Conservation (phyloP, 352 stramenopile genomes). For the Pythium aristosporum region DNA sequence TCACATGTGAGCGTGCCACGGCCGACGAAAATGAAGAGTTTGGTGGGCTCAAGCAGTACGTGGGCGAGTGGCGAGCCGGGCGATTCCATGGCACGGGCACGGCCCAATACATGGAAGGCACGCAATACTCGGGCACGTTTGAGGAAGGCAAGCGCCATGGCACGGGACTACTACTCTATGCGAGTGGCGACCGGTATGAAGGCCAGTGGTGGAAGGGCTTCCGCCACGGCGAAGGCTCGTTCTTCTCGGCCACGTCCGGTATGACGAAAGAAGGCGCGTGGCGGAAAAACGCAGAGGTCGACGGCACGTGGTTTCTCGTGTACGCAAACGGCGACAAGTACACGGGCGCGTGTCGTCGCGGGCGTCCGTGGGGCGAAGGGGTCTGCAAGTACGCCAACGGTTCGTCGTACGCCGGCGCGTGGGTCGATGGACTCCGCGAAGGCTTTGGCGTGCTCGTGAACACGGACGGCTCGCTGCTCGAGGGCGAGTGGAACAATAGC, state of each 20-base stretch:
- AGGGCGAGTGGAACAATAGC: conserved; percentile 75
- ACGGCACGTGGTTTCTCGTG: conserved; percentile 67
- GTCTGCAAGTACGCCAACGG: conserved; percentile 91
- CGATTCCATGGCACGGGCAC: conserved; percentile 81
- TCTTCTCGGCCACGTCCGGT: conserved; percentile 51
- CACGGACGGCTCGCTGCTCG: conserved; percentile 55
- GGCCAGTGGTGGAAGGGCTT: conserved; percentile 77
- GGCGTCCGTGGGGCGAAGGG: conserved; percentile 69
- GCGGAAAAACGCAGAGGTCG: conserved; percentile 52
- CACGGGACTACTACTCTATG: conserved; percentile 48
- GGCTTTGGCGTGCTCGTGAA: conserved; percentile 71
- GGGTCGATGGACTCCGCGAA: conserved; percentile 75
- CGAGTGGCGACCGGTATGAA: conserved; percentile 55
- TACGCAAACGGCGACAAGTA: conserved; percentile 82
- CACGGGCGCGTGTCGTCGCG: conserved; percentile 55
- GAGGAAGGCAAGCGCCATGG: conserved; percentile 73
- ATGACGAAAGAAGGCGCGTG: conserved; percentile 73
- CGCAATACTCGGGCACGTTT: conserved; percentile 88
- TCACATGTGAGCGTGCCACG: conserved; percentile 32
- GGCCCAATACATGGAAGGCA: conserved; percentile 80
- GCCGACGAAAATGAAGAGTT: conserved; percentile 35
- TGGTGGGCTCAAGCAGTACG: conserved; percentile 56
- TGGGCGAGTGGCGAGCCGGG: conserved; percentile 59
- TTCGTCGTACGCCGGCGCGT: conserved; percentile 87
- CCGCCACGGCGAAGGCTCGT: conserved; percentile 61